Evolutionary conservation across 1,284 basidiomycete species (phyloP).

Genomic region (Austroboletus sp.): DNA sequence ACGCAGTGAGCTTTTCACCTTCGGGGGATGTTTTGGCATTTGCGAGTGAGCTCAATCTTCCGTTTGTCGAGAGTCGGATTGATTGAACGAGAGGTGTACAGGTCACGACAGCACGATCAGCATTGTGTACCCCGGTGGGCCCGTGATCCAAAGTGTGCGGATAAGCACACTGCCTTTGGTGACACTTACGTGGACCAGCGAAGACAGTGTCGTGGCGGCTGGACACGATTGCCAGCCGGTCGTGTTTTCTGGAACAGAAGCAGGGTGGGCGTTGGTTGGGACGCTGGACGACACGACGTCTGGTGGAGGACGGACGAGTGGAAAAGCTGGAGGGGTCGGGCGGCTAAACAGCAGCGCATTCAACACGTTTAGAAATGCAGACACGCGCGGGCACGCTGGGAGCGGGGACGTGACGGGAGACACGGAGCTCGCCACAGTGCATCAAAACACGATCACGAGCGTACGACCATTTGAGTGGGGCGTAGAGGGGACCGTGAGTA

Average conservation of each 20-base stretch:
- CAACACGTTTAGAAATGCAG: slow-evolving; percentile 90
- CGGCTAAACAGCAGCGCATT: slow-evolving; percentile 92
- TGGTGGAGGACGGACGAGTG: slow-evolving; percentile 42
- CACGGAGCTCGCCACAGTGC: slow-evolving; percentile 79
- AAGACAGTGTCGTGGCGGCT: slow-evolving; percentile 79
- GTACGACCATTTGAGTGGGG: slow-evolving; percentile 70
- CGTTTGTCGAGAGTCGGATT: neutral
- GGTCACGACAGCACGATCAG: slow-evolving; percentile 89
- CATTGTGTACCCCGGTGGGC: slow-evolving; percentile 79
- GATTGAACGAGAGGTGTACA: slow-evolving; percentile 28
- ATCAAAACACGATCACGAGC: slow-evolving; percentile 98
- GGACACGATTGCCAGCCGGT: slow-evolving; percentile 98
- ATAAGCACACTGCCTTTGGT: slow-evolving; percentile 74
- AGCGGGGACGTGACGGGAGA: slow-evolving; percentile 42
- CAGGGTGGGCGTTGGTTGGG: slow-evolving; percentile 72
- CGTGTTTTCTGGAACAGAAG: slow-evolving; percentile 67
- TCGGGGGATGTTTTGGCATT: slow-evolving; percentile 90
- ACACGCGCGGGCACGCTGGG: slow-evolving; percentile 69
- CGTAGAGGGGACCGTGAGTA: slow-evolving; percentile 54
- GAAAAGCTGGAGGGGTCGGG: slow-evolving; percentile 54
- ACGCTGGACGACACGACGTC: slow-evolving; percentile 73
- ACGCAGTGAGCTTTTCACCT: slow-evolving; percentile 91
- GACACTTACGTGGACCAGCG: slow-evolving; percentile 78
- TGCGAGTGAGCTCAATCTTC: slow-evolving; percentile 55
- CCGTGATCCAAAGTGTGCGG: slow-evolving; percentile 66